These are phyloP conservation scores for Calonectria ilicicola DNA, from an alignment of 2,329 filamentous ascomycete species.

Conservation along the genomic window DNA sequence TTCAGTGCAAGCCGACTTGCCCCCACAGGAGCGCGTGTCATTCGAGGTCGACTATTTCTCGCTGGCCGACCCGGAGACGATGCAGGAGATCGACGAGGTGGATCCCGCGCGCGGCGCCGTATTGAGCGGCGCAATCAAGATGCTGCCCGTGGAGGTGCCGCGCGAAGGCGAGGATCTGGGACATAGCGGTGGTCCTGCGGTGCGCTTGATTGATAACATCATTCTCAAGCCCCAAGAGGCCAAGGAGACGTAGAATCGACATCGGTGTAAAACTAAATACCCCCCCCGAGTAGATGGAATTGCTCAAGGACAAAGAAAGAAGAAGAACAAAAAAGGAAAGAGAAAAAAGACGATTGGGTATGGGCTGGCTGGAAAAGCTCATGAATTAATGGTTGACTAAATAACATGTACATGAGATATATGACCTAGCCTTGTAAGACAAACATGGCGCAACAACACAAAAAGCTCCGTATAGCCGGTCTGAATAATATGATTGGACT, in stretches of 20 bases:
- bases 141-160: slow-evolving; percentile 82
- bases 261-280: slow-evolving; percentile 26
- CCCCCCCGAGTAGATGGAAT: slow-evolving; percentile 25
- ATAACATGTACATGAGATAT: slow-evolving; percentile 8
- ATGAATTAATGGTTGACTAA: neutral
- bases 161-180: slow-evolving; percentile 81
- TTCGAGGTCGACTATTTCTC: slow-evolving; percentile 95
- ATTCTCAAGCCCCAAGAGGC: slow-evolving; percentile 66
- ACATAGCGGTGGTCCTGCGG: slow-evolving; percentile 76
- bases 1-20: slow-evolving; percentile 71
- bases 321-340: neutral
- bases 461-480: neutral
- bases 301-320: slow-evolving; percentile 23
- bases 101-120: slow-evolving; percentile 81
- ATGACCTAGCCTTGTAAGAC: neutral
- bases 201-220: slow-evolving; percentile 95
- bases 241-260: slow-evolving; percentile 22
- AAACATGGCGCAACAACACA: neutral
- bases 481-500: neutral
- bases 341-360: neutral
- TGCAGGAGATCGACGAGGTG: slow-evolving; percentile 81
- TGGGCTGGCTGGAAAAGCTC: neutral
- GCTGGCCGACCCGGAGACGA: slow-evolving; percentile 84
- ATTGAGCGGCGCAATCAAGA: slow-evolving; percentile 90
- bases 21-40: slow-evolving; percentile 70